These are phyloP conservation scores for Neofusicoccum kwambonambiense DNA, from an alignment of 2,329 filamentous ascomycete species.

Conservation along the genomic window DNA sequence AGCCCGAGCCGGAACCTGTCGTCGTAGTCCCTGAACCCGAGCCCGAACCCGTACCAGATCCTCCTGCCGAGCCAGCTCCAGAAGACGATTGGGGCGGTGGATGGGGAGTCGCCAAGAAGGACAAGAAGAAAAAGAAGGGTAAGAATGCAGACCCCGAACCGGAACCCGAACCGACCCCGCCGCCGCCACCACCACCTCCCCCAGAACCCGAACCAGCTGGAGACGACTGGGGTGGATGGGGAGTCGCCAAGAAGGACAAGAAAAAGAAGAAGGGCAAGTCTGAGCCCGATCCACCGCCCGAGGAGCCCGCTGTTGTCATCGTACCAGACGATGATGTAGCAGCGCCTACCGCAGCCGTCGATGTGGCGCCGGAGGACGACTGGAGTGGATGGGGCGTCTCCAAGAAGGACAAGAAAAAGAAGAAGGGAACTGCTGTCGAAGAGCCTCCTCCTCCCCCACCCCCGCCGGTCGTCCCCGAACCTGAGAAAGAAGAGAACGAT, in stretches of 20 bases:
- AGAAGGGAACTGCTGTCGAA: slow-evolving; percentile 42
- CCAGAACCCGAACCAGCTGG: slow-evolving; percentile 26
- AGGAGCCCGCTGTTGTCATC: slow-evolving; percentile 4
- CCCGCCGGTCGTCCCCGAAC: not conserved
- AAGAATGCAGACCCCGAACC: slow-evolving; percentile 24
- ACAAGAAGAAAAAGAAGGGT: slow-evolving; percentile 45
- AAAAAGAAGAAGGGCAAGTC: slow-evolving; percentile 28
- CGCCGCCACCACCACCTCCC: slow-evolving; percentile 20
- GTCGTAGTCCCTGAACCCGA: slow-evolving; percentile 18
- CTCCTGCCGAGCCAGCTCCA: not conserved
- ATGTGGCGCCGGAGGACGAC: not conserved
- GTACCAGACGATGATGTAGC: slow-evolving; percentile 1
- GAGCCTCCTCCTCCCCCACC: not conserved
- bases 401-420: slow-evolving; percentile 44
- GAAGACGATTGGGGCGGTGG: slow-evolving; percentile 13
- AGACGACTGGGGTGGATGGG: slow-evolving; percentile 24
- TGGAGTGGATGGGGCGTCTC: slow-evolving; percentile 17
- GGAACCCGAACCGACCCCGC: slow-evolving; percentile 24
- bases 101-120: slow-evolving; percentile 24
- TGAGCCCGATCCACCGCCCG: not conserved
- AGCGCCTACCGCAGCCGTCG: not conserved
- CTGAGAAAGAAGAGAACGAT: slow-evolving; percentile 19
- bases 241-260: slow-evolving; percentile 23
- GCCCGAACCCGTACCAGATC: not conserved
- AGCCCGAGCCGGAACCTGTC: slow-evolving; percentile 22